Evolutionary conservation across 2,329 filamentous ascomycete species (phyloP).

Genomic region (Penicillium glabrum): DNA sequence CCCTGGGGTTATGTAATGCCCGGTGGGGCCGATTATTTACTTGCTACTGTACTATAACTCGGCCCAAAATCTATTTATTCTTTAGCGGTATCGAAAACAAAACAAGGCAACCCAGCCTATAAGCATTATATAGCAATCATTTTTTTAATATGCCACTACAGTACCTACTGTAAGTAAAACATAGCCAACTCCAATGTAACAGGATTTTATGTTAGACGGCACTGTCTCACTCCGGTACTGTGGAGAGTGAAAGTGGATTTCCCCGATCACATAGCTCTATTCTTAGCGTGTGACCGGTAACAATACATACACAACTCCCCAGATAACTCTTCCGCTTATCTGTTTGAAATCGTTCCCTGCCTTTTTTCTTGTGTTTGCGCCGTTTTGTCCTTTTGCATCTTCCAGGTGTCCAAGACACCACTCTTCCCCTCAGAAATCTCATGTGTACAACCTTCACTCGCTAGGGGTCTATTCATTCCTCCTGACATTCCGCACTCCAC

Average conservation of each 20-base stretch:
- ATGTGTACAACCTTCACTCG: constrained; percentile 8
- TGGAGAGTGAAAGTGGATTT: constrained; percentile 6
- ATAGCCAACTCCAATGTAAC: not conserved
- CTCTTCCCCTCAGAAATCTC: not conserved
- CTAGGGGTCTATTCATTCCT: constrained; percentile 17
- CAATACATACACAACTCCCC: constrained; percentile 1
- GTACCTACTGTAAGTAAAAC: not conserved
- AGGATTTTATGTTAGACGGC: not conserved
- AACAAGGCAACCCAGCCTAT: not conserved
- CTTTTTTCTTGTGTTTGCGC: not conserved
- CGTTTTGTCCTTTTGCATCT: not conserved
- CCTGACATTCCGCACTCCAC: constrained; percentile 16
- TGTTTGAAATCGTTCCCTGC: not conserved
- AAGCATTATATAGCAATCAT: not conserved
- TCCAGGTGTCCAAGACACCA: not conserved
- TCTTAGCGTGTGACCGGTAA: constrained; percentile 11
- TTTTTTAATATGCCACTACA: not conserved
- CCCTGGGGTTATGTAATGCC: not conserved
- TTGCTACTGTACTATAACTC: not conserved
- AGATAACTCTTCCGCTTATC: not conserved
- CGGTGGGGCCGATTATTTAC: not conserved
- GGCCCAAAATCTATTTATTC: no score
- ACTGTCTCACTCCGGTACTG: not conserved
- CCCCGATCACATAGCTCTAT: constrained; percentile 4
- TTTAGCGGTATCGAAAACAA: not conserved